Percentiles rank a stretch among this genome's conserved stretches.
Conservation (phyloP, 192 early-diverging fungal genomes). For the Coemansia sp. region DNA sequence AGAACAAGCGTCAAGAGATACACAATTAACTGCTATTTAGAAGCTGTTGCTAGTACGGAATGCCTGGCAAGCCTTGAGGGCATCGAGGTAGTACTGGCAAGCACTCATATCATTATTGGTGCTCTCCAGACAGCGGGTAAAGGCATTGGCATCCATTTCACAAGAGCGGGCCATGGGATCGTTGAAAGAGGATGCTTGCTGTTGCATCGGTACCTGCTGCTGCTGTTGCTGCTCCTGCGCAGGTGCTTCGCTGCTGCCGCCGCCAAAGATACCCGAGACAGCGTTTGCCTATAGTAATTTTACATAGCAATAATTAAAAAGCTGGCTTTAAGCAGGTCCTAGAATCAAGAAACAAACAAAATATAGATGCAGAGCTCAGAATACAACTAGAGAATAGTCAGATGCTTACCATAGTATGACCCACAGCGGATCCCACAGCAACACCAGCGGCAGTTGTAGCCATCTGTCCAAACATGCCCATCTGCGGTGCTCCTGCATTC, state of each 20-base stretch:
- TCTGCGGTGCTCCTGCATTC: slow-evolving; percentile 58
- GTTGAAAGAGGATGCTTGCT: slow-evolving; percentile 13
- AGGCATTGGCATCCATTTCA: slow-evolving; percentile 78
- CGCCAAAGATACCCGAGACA: slow-evolving; percentile 51
- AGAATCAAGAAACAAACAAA: slow-evolving; percentile 5
- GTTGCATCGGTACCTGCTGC: slow-evolving; percentile 28
- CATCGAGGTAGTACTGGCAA: slow-evolving; percentile 91
- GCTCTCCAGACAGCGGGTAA: slow-evolving; percentile 82
- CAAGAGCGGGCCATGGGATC: slow-evolving; percentile 46
- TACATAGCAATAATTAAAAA: neutral
- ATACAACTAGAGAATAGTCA: neutral
- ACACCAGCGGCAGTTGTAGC: slow-evolving; percentile 93
- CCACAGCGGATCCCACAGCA: slow-evolving; percentile 84
- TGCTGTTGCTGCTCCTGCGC: slow-evolving; percentile 44
- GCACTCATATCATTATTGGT: slow-evolving; percentile 74
- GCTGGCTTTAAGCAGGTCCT: neutral
- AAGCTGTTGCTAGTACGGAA: slow-evolving; percentile 17
- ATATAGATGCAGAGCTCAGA: neutral
- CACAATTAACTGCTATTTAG: neutral
- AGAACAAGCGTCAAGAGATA: no score
- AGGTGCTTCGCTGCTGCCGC: slow-evolving; percentile 42
- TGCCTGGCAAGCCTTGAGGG: slow-evolving; percentile 85
- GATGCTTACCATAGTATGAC: slow-evolving; percentile 57
- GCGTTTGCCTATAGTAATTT: slow-evolving; percentile 24
- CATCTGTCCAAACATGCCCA: slow-evolving; percentile 73